Evolutionary conservation across 805 yeast genomes (phyloP).

Genomic region (Candida maesae): DNA sequence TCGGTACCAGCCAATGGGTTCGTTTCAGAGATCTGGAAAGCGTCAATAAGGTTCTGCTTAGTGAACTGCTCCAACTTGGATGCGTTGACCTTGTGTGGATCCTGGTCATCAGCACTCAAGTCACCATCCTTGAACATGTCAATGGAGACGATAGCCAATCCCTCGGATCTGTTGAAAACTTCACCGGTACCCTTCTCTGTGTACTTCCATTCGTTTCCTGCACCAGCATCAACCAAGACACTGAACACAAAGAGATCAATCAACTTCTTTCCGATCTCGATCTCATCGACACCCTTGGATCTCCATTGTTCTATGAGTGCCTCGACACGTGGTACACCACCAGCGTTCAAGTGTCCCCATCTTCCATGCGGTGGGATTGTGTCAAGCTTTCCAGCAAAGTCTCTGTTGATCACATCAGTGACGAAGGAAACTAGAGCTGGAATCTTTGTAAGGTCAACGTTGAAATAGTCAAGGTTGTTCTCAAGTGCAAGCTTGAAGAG

Average conservation of each 20-base stretch:
- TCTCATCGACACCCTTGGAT: slow-evolving; percentile 27
- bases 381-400: slow-evolving; percentile 40
- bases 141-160: slow-evolving; percentile 58
- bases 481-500: slow-evolving; percentile 39
- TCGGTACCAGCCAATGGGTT: slow-evolving; percentile 53
- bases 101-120: slow-evolving; percentile 35
- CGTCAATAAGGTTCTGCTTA: slow-evolving; percentile 32
- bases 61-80: slow-evolving; percentile 34
- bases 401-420: slow-evolving; percentile 35
- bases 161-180: slow-evolving; percentile 49
- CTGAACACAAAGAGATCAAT: slow-evolving; percentile 58
- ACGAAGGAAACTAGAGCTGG: slow-evolving; percentile 44
- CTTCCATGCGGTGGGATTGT: slow-evolving; percentile 64
- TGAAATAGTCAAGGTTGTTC: slow-evolving; percentile 39
- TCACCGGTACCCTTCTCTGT: slow-evolving; percentile 33
- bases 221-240: slow-evolving; percentile 66
- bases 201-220: slow-evolving; percentile 56
- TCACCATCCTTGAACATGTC: slow-evolving; percentile 49
- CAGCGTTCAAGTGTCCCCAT: slow-evolving; percentile 61
- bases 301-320: slow-evolving; percentile 38
- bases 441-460: slow-evolving; percentile 41
- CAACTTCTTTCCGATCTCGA: slow-evolving; percentile 49
- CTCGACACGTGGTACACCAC: slow-evolving; percentile 42
- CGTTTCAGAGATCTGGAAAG: slow-evolving; percentile 44
- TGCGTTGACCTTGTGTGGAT: slow-evolving; percentile 44